Conservation (phyloP, 495 filamentous ascomycete species). For the Tuber brumale region DNA sequence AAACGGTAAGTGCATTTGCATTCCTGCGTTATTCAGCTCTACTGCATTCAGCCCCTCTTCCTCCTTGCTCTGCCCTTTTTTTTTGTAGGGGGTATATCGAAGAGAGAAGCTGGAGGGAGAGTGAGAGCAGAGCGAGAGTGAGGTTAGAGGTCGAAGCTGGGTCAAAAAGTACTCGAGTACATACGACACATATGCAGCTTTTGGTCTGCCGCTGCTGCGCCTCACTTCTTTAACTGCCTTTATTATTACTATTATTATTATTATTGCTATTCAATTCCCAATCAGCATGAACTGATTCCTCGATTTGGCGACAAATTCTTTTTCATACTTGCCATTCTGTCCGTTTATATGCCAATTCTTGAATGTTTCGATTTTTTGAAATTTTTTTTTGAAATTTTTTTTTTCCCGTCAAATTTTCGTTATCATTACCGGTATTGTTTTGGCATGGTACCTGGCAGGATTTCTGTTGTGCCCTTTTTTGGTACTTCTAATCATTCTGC, state of each 20-base stretch:
- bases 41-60: constrained; percentile 1
- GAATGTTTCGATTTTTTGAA: not conserved
- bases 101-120: not conserved
- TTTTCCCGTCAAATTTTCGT: not conserved
- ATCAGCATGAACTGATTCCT: not conserved
- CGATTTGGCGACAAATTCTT: not conserved
- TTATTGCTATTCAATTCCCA: not conserved
- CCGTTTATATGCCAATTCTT: constrained; percentile 26
- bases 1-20: constrained; percentile 6
- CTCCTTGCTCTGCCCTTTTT: not conserved
- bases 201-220: not conserved
- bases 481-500: constrained; percentile 22
- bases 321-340: not conserved
- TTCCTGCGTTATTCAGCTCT: constrained; percentile 3
- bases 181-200: not conserved
- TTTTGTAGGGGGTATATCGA: not conserved
- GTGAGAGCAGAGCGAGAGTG: not conserved
- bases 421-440: not conserved
- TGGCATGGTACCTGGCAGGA: not conserved
- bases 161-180: not conserved
- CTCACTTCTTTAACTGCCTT: not conserved
- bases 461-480: not conserved
- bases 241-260: not conserved
- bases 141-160: not conserved
- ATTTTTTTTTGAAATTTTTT: not conserved